Conservation (phyloP, 1,284 basidiomycete genomes). For the Puccinia hordei region DNA sequence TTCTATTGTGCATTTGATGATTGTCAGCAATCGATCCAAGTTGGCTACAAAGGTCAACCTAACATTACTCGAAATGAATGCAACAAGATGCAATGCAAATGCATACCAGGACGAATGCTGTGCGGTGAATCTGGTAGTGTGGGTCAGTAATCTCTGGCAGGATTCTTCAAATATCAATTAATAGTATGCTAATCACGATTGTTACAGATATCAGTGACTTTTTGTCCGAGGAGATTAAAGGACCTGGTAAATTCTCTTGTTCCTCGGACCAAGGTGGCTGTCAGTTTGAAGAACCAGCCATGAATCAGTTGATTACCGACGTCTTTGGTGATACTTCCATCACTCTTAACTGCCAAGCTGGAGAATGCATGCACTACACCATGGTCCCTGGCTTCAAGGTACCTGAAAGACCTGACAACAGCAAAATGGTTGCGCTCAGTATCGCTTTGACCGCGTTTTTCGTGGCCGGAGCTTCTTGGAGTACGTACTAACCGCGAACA, state of each 20-base stretch:
- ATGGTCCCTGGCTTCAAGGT: slow-evolving; percentile 89
- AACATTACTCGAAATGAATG: slow-evolving; percentile 79
- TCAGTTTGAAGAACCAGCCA: slow-evolving; percentile 89
- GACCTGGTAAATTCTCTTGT: slow-evolving; percentile 85
- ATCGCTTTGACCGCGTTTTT: slow-evolving; percentile 71
- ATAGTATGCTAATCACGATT: background rate
- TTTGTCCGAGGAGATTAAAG: slow-evolving; percentile 81
- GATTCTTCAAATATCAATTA: background rate
- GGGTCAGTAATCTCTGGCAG: slow-evolving; percentile 66
- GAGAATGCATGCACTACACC: slow-evolving; percentile 90
- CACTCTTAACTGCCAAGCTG: slow-evolving; percentile 79
- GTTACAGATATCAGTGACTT: slow-evolving; percentile 86
- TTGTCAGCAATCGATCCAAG: slow-evolving; percentile 64
- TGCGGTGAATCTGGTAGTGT: slow-evolving; percentile 95
- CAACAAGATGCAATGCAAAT: slow-evolving; percentile 80
- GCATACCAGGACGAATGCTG: slow-evolving; percentile 86
- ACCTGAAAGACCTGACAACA: slow-evolving; percentile 78
- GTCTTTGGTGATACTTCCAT: slow-evolving; percentile 92
- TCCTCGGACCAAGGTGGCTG: slow-evolving; percentile 69
- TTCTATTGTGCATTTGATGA: slow-evolving; percentile 86
- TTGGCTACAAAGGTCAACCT: slow-evolving; percentile 65
- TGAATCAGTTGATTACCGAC: slow-evolving; percentile 89
- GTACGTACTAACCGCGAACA: slow-evolving; percentile 60
- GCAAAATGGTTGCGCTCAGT: slow-evolving; percentile 77
- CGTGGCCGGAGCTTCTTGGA: slow-evolving; percentile 63